Percentiles rank a stretch among this genome's conserved stretches.
Evolutionary conservation across 805 yeast species (phyloP).

Genomic region (Hanseniaspora hatyaiensis): DNA sequence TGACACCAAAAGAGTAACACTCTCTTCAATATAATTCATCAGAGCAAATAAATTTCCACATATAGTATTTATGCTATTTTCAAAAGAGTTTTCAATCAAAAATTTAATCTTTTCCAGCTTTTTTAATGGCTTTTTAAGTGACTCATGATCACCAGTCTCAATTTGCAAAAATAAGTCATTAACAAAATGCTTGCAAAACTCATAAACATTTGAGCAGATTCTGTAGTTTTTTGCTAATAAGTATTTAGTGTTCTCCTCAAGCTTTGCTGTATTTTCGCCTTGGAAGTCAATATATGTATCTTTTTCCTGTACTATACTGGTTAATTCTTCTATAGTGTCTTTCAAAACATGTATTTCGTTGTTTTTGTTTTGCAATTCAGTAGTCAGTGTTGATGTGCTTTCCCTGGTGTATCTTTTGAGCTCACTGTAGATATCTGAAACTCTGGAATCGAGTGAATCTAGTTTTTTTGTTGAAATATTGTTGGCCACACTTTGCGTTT

Average conservation of each 20-base stretch:
- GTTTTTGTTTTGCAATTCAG: not conserved
- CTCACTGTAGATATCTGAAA: not conserved
- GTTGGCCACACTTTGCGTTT: no score
- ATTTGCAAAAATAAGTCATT: not conserved
- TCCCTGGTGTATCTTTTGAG: not conserved
- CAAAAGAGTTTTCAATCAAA: not conserved
- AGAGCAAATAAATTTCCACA: not conserved
- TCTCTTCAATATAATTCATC: slow-evolving; percentile 6
- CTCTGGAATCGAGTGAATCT: not conserved
- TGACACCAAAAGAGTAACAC: slow-evolving; percentile 4
- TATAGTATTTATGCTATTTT: not conserved
- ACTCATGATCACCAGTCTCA: slow-evolving; percentile 10
- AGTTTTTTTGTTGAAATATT: not conserved
- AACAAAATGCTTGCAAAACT: not conserved
- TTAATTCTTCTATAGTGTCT: not conserved
- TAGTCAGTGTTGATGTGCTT: not conserved
- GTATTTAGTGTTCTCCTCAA: not conserved
- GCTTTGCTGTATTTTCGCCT: not conserved
- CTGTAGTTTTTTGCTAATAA: not conserved
- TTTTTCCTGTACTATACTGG: not conserved
- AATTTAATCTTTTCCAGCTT: not conserved
- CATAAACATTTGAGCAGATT: not conserved
- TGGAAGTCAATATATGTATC: not conserved
- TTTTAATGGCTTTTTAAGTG: slow-evolving; percentile 6
- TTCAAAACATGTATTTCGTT: not conserved